phyloP scores from a whole-genome alignment of 2,329 filamentous ascomycete genomes.

The Cryphonectria parasitica region DNA sequence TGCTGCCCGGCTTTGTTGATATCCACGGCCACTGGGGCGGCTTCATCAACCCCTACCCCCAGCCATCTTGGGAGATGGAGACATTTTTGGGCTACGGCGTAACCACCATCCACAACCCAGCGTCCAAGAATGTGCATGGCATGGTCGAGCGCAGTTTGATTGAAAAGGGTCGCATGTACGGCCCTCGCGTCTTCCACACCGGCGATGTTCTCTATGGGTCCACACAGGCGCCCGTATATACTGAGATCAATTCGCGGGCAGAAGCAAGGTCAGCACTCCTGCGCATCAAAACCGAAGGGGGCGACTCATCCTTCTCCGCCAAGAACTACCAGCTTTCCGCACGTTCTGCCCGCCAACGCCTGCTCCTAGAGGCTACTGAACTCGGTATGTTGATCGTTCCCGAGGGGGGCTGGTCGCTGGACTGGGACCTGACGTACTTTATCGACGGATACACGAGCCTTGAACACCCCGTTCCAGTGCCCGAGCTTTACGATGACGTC shows the following conservation, averaged over 20 bases:
- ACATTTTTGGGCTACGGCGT: neutral
- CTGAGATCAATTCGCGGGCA: too few species aligned
- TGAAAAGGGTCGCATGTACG: too few species aligned
- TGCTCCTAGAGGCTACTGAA: neutral
- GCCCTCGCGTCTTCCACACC: too few species aligned
- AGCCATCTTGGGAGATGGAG: constrained; percentile 1
- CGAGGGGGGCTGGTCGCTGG: neutral
- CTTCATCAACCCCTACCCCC: constrained; percentile 1
- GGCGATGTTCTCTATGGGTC: too few species aligned
- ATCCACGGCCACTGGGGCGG: constrained; percentile 3
- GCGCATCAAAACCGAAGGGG: neutral
- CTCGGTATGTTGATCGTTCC: neutral
- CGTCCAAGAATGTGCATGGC: neutral
- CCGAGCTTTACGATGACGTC: neutral
- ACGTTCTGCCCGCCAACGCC: neutral
- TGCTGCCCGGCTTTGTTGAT: neutral
- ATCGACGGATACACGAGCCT: constrained; percentile 1
- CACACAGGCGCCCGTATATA: too few species aligned
- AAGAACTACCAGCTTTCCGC: neutral
- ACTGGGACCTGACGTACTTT: neutral
- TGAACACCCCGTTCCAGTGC: neutral
- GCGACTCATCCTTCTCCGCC: neutral
- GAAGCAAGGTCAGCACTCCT: neutral
- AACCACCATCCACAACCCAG: neutral
- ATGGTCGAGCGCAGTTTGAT: too few species aligned